Conservation (phyloP, 441 rosid species). For the Erodium trifolium region DNA sequence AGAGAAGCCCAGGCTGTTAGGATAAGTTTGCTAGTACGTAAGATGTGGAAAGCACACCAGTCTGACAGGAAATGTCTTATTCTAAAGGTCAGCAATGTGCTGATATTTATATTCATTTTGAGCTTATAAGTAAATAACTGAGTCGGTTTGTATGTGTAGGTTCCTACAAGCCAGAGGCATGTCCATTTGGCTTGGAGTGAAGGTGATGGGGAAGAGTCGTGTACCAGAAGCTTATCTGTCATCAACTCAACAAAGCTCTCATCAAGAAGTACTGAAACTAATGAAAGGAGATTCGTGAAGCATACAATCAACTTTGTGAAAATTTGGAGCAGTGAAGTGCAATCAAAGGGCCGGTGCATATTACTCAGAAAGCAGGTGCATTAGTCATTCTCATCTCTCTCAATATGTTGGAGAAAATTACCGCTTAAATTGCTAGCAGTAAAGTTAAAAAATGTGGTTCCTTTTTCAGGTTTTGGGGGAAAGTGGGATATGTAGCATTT, state of each 20-base stretch:
- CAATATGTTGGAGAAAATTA: neutral
- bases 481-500: slow-evolving; percentile 63
- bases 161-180: slow-evolving; percentile 86
- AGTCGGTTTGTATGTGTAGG: slow-evolving; percentile 32
- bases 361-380: slow-evolving; percentile 80
- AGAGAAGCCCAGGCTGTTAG: slow-evolving; percentile 69
- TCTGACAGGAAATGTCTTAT: slow-evolving; percentile 45
- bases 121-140: slow-evolving; percentile 12
- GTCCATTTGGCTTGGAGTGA: slow-evolving; percentile 73
- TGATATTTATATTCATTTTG: slow-evolving; percentile 3
- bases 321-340: slow-evolving; percentile 91
- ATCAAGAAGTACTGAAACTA: slow-evolving; percentile 43
- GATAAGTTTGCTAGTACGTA: slow-evolving; percentile 70
- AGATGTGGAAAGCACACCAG: slow-evolving; percentile 81
- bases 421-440: neutral
- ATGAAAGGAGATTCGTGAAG: slow-evolving; percentile 54
- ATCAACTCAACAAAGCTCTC: slow-evolving; percentile 55
- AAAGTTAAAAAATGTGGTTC: neutral
- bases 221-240: slow-evolving; percentile 38
- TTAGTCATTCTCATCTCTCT: slow-evolving; percentile 13
- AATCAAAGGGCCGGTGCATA: slow-evolving; percentile 66
- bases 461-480: slow-evolving; percentile 53
- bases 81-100: slow-evolving; percentile 45
- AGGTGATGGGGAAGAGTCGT: slow-evolving; percentile 41
- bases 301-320: slow-evolving; percentile 71